Evolutionary conservation across 2,329 filamentous ascomycete species (phyloP).

Genomic region (Cordyceps pruinosa): DNA sequence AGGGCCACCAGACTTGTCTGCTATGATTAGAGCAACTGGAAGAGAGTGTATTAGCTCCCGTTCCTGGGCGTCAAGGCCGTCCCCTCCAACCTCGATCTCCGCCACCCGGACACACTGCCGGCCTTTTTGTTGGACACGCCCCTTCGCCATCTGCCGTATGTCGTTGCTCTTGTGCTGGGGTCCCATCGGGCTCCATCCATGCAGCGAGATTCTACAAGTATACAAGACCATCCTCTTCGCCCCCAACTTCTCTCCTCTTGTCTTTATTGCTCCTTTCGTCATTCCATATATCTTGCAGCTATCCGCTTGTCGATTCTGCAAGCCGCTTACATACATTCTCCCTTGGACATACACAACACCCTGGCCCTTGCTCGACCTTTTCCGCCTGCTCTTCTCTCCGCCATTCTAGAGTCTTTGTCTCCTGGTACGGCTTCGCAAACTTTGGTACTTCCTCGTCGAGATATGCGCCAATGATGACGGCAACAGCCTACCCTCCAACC

Average conservation of each 20-base stretch:
- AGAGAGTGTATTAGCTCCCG: slow-evolving; percentile 26
- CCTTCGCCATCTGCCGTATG: slow-evolving; percentile 13
- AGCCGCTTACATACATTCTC: not conserved
- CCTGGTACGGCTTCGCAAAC: not conserved
- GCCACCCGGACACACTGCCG: slow-evolving; percentile 40
- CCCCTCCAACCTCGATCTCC: slow-evolving; percentile 19
- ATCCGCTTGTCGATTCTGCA: not conserved
- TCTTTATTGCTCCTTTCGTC: slow-evolving; percentile 5
- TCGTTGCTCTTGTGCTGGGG: slow-evolving; percentile 10
- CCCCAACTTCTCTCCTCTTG: slow-evolving; percentile 10
- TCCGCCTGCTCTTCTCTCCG: not conserved
- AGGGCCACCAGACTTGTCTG: slow-evolving; percentile 5
- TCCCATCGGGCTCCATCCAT: slow-evolving; percentile 13
- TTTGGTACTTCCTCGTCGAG: slow-evolving; percentile 19
- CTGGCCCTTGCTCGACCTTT: not conserved
- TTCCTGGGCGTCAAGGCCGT: slow-evolving; percentile 32
- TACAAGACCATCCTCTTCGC: slow-evolving; percentile 13
- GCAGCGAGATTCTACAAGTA: slow-evolving; percentile 14
- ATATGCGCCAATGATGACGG: slow-evolving; percentile 56
- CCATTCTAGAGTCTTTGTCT: not conserved
- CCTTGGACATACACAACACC: not conserved
- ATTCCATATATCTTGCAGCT: not conserved
- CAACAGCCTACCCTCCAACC: slow-evolving; percentile 52
- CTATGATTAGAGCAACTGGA: slow-evolving; percentile 8
- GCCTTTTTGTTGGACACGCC: slow-evolving; percentile 26